phyloP scores from a whole-genome alignment of 2,329 filamentous ascomycete species.

The Waltergamsia citrina region DNA sequence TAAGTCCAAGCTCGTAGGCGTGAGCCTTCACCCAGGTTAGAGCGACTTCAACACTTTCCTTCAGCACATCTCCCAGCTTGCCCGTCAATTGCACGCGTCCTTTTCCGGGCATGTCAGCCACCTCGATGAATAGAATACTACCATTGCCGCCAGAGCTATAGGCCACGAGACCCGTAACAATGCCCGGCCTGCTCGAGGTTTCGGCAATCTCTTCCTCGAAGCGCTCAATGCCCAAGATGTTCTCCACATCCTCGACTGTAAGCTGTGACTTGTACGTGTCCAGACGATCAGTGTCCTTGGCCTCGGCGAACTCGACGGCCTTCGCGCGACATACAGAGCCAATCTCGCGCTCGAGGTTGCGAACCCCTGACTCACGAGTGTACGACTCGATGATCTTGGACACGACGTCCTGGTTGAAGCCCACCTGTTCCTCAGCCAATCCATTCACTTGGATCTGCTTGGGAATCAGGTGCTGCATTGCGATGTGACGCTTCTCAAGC shows the following conservation, averaged over 20 bases:
- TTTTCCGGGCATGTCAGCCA: conserved; percentile 90
- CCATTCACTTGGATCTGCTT: conserved; percentile 93
- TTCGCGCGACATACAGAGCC: conserved; percentile 91
- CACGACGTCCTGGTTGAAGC: conserved; percentile 72
- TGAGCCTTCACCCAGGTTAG: conserved; percentile 96
- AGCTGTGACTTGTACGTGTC: conserved; percentile 66
- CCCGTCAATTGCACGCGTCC: conserved; percentile 92
- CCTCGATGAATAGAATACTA: conserved; percentile 95
- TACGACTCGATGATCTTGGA: conserved; percentile 95
- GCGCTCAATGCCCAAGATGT: conserved; percentile 84
- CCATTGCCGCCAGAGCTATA: conserved; percentile 90
- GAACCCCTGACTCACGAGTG: conserved; percentile 91
- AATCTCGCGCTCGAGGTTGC: conserved; percentile 91
- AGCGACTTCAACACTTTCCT: conserved; percentile 94
- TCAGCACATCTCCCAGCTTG: conserved; percentile 91
- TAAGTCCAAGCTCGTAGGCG: conserved; percentile 81
- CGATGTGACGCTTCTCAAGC: conserved; percentile 93
- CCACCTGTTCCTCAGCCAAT: conserved; percentile 63
- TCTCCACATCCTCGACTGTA: conserved; percentile 72
- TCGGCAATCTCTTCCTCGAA: conserved; percentile 96
- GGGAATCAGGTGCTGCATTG: conserved; percentile 83
- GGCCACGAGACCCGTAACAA: conserved; percentile 92
- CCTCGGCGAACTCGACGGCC: conserved; percentile 89
- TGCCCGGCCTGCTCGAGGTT: conserved; percentile 71
- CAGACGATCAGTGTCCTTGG: conserved; percentile 62